A percentile compares a stretch with the other conserved stretches of the same genome.
These are phyloP conservation scores for Tillandsia fasciculata DNA, from an alignment of 176 grass and related monocot species.

Conservation along the genomic window DNA sequence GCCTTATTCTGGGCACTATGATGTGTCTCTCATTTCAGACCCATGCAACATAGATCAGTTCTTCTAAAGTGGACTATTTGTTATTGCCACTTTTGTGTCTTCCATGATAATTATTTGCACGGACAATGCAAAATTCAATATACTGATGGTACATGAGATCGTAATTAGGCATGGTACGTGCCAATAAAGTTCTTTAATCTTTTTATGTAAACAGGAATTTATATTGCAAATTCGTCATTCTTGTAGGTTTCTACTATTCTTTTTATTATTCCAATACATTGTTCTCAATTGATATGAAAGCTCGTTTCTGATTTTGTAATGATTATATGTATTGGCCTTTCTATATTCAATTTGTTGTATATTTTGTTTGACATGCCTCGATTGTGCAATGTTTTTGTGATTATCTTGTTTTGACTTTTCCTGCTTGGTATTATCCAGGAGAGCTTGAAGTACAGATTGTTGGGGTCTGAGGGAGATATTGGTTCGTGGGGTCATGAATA, in stretches of 20 bases:
- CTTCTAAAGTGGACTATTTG: too few relatives aligned
- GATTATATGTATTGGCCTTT: too few relatives aligned
- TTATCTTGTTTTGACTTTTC: background rate
- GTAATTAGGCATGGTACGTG: background rate
- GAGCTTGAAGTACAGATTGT: slow-evolving; percentile 66
- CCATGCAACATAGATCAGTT: too few relatives aligned
- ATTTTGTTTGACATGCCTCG: background rate
- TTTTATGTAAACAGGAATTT: too few relatives aligned
- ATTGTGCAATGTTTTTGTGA: background rate
- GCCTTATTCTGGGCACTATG: too few relatives aligned
- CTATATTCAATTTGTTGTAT: background rate
- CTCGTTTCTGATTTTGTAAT: background rate
- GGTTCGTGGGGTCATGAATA: slow-evolving; percentile 99
- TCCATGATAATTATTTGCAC: background rate
- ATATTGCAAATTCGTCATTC: too few relatives aligned
- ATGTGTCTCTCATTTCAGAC: too few relatives aligned
- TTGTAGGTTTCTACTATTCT: background rate
- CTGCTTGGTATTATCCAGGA: slow-evolving; percentile 40
- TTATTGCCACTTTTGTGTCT: background rate
- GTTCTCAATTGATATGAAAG: background rate
- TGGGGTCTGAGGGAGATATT: slow-evolving; percentile 91
- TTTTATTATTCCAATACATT: background rate
- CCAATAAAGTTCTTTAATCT: background rate
- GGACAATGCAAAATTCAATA: background rate
- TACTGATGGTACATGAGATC: background rate